Conservation (phyloP, 805 yeast species). For the Kuraishia floccosa region DNA sequence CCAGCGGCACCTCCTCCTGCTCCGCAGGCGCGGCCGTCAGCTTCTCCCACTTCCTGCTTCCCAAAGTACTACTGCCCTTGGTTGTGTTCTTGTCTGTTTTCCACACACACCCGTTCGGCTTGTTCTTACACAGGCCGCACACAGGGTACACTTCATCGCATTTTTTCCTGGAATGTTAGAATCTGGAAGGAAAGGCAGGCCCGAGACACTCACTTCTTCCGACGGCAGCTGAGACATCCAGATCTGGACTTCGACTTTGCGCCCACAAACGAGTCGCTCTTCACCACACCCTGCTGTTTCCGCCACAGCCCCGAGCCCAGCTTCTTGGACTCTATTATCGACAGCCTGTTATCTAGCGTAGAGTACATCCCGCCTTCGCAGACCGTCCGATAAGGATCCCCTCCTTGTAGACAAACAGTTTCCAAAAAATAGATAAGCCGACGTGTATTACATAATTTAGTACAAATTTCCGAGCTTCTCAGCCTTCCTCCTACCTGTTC, state of each 20-base stretch:
- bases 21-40: no score
- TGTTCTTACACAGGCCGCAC: constrained; percentile 29
- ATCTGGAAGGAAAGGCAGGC: not conserved
- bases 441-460: no score
- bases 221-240: constrained; percentile 22
- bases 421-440: no score
- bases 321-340: not conserved
- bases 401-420: no score
- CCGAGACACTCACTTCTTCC: constrained; percentile 18
- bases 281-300: not conserved
- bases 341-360: not conserved
- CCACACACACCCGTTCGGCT: constrained; percentile 18
- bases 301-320: not conserved
- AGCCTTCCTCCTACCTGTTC: no score
- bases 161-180: constrained; percentile 23
- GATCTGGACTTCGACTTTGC: constrained; percentile 8
- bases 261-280: constrained; percentile 2
- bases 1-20: no score
- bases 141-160: constrained; percentile 36
- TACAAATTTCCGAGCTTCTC: no score
- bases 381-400: no score
- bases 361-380: no score
- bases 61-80: no score
- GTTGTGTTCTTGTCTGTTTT: no score
- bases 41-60: no score